Evolutionary conservation across 345 rosid species (phyloP), one percentile per base, ranked within the genome.

Genomic region (Arabidopsis arenosa): DNA sequence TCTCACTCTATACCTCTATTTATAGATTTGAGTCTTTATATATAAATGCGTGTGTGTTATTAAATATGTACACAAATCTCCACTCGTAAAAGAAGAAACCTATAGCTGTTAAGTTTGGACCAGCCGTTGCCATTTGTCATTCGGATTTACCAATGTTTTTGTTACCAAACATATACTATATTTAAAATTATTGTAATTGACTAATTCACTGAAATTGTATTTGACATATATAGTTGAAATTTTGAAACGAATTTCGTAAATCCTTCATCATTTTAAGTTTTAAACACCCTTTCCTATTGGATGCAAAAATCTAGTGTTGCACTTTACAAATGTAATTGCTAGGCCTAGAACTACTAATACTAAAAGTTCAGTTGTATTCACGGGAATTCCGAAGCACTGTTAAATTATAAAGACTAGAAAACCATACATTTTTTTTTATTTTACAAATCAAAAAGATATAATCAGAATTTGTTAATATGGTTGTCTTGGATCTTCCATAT

Each of bases 41-140:
- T 44, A 76, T 61, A 75, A 21, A 51, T 67, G 67, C 40, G 78
- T 58, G 21, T 57, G 2, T 28, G 32, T 28, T 28, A 28, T 6
- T 58, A 44, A 15, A 17, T 66, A 61, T 44, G 12, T 33, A 40
- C 11, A 59, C 1, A 17, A 5, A 33, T 4, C n/a, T 18, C 70
- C 65, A 76, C 80, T 76, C 69, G 64, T 35, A 48, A 17, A 40
- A 36, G 13, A 32, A 12, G 40, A 75, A 28, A 57, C 65, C 65
- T 70, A 26, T 28, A 63, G 75, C 57, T 76, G 71, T 37, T 63
- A 11, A 37, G 21, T 70, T 47, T 76, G 71, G 80, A 76, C 75
- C 15, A 18, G 9, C 21, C 40, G 57, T 75, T 43, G 62, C 43
- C 68, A 66, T 57, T 66, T 66, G 44, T 67, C 41, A 44, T 73